phyloP scores from a whole-genome alignment of 371 early-diverging fungal genomes.

The Gilbertella persicaria region DNA sequence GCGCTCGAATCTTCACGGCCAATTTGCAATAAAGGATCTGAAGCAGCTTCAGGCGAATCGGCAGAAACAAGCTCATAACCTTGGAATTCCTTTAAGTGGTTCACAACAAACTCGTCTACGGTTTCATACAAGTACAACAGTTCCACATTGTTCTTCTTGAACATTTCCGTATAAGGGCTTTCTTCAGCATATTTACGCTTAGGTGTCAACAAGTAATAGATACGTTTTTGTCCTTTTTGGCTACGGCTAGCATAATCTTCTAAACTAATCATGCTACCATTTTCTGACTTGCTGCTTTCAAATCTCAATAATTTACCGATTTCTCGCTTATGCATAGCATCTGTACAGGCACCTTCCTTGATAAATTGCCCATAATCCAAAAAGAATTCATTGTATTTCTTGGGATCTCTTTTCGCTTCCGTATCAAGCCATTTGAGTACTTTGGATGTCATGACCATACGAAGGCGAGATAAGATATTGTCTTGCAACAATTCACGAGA shows the following conservation, averaged over 20 bases:
- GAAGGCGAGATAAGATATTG: constrained; percentile 72
- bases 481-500: constrained; percentile 97
- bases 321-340: constrained; percentile 66
- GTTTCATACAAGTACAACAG: constrained; percentile 83
- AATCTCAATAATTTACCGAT: constrained; percentile 89
- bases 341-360: constrained; percentile 93
- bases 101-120: constrained; percentile 91
- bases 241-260: constrained; percentile 89
- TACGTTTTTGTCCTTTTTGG: constrained; percentile 88
- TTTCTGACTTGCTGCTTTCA: constrained; percentile 67
- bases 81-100: constrained; percentile 71
- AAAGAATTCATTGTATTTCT: constrained; percentile 83
- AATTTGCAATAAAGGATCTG: constrained; percentile 49
- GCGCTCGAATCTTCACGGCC: constrained; percentile 33
- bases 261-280: constrained; percentile 67
- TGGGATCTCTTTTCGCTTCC: constrained; percentile 69
- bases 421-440: constrained; percentile 77
- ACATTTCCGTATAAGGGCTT: constrained; percentile 89
- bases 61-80: constrained; percentile 83
- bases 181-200: constrained; percentile 76
- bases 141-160: constrained; percentile 71
- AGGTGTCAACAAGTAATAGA: constrained; percentile 89
- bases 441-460: constrained; percentile 69
- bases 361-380: constrained; percentile 79
- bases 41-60: constrained; percentile 68